Evolutionary conservation across 108 stramenopile genomes (phyloP).

Genomic region (Nitzschia sp.): DNA sequence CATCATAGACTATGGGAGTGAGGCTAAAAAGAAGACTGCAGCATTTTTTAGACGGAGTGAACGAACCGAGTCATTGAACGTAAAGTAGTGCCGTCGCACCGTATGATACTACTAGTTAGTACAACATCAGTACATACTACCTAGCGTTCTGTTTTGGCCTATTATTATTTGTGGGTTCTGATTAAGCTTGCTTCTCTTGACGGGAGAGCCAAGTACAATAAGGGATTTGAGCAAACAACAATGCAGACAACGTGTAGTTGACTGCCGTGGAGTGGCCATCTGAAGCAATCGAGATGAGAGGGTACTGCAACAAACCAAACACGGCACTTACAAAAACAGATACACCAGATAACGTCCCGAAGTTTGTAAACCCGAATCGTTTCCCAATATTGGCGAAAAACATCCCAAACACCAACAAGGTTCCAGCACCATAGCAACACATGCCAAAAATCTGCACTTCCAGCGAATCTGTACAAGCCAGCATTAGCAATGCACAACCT

Average conservation of each 20-base stretch:
- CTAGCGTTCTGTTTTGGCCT: no score
- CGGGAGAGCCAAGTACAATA: slow-evolving; percentile 43
- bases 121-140: no score
- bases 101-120: no score
- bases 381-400: slow-evolving; percentile 49
- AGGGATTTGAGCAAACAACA: slow-evolving; percentile 23
- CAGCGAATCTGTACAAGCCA: slow-evolving; percentile 26
- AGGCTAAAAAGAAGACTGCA: no score
- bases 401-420: slow-evolving; percentile 48
- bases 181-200: slow-evolving; percentile 11
- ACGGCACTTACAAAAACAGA: slow-evolving; percentile 35
- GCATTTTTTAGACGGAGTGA: no score
- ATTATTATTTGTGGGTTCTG: no score
- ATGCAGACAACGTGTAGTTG: slow-evolving; percentile 22
- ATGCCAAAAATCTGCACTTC: slow-evolving; percentile 31
- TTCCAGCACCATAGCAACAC: slow-evolving; percentile 33
- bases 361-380: slow-evolving; percentile 44
- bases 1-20: no score
- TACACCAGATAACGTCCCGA: slow-evolving; percentile 42
- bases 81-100: no score
- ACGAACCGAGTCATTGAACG: no score
- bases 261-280: slow-evolving; percentile 22
- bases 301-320: slow-evolving; percentile 40
- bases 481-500: slow-evolving; percentile 30
- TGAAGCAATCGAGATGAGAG: slow-evolving; percentile 33